These are phyloP conservation scores for Pythium insidiosum DNA, from an alignment of 352 stramenopile species.

Conservation along the genomic window DNA sequence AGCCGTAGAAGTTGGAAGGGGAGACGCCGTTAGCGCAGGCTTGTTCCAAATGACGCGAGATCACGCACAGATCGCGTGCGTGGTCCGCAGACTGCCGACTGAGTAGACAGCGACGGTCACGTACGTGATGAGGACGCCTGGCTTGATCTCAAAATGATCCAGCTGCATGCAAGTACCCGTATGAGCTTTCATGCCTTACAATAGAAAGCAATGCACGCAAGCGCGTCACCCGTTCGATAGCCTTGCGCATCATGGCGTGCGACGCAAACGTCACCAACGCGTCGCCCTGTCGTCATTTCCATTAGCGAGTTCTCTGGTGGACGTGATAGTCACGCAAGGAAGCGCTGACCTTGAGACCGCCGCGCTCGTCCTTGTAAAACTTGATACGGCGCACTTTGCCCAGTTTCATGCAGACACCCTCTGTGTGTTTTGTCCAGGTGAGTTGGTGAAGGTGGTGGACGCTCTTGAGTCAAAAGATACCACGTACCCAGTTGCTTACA, in stretches of 20 bases:
- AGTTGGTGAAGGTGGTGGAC: neutral
- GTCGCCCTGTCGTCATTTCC: too few relatives aligned
- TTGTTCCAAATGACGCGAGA: too few relatives aligned
- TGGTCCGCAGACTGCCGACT: too few relatives aligned
- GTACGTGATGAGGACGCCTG: constrained; percentile 77
- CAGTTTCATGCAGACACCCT: constrained; percentile 58
- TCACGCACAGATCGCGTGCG: too few relatives aligned
- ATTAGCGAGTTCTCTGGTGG: too few relatives aligned
- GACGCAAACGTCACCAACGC: constrained; percentile 79
- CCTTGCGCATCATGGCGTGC: constrained; percentile 46
- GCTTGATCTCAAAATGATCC: constrained; percentile 79
- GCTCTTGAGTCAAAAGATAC: neutral
- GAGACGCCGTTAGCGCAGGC: too few relatives aligned
- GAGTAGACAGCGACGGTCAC: too few relatives aligned
- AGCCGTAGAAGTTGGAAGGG: too few relatives aligned
- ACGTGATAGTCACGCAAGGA: neutral
- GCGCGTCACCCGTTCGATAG: constrained; percentile 51
- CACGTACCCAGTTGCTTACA: constrained; percentile 69
- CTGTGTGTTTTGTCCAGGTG: too few relatives aligned
- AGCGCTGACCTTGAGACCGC: constrained; percentile 52
- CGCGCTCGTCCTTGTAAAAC: constrained; percentile 78
- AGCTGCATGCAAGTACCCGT: constrained; percentile 36
- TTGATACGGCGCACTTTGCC: constrained; percentile 82
- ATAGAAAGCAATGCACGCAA: constrained; percentile 17
- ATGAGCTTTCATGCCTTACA: too few relatives aligned